phyloP scores from a whole-genome alignment of 148 eudicot genomes.

The Suaeda aralocaspica region DNA sequence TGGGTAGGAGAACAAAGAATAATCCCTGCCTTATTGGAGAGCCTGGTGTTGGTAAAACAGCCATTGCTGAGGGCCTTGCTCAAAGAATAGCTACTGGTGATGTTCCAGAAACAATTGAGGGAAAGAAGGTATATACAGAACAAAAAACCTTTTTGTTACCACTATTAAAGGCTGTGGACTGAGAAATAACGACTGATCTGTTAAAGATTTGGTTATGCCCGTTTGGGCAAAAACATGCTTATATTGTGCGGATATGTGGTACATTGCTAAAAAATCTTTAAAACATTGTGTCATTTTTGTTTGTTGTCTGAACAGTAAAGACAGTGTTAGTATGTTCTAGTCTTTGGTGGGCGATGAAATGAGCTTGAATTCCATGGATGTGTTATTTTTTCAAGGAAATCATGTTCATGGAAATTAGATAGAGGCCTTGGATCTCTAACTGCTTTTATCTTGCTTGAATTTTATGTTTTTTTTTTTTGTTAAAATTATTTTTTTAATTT shows the following conservation, averaged over 20 bases:
- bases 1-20: constrained; percentile 85
- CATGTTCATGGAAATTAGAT: neutral
- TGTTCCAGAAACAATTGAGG: constrained; percentile 94
- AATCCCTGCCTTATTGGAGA: constrained; percentile 97
- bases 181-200: neutral
- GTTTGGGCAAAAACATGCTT: neutral
- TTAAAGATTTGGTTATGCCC: too few species aligned
- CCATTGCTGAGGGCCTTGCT: constrained; percentile 94
- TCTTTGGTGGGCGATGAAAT: neutral
- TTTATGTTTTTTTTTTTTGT: neutral
- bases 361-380: neutral
- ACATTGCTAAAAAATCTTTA: neutral
- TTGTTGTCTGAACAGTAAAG: neutral
- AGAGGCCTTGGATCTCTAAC: neutral
- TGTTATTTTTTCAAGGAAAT: neutral
- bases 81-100: constrained; percentile 83
- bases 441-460: neutral
- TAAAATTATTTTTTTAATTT: neutral
- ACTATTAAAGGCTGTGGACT: neutral
- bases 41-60: constrained; percentile 97
- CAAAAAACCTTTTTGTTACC: constrained; percentile 1
- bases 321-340: neutral
- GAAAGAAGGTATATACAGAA: constrained; percentile 61
- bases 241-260: neutral
- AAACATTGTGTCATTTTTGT: neutral